Base-by-base conservation (phyloP, 768 basidiomycete genomes). In the Amylocystis lapponica region DNA sequence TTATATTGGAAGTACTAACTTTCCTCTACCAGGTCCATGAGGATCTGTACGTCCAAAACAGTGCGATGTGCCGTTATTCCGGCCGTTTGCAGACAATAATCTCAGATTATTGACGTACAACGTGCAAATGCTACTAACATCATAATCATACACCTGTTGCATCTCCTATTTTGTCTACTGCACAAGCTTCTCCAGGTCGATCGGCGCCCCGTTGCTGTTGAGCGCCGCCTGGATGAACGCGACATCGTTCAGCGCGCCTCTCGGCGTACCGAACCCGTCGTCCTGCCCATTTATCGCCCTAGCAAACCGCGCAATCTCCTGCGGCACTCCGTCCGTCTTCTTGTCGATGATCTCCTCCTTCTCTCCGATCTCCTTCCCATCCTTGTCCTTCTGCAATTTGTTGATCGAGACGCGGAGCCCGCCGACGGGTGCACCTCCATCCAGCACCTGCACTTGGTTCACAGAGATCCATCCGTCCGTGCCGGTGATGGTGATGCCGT, bases 151-250 rank as follows among this genome's bases (percentile, higher is more conserved):
- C n/a, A n/a, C n/a, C n/a, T n/a, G n/a, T n/a, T n/a, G n/a, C n/a
- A n/a, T n/a, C n/a, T n/a, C n/a, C 32, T 33, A 33, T n/a, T n/a
- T 13, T n/a, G 32, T 37, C 37, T 7, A n/a, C n/a, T n/a, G n/a
- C n/a, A 63, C 56, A 1, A 70, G 56, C 49, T 60, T 68, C 40
- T 58, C 56, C 36, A 91, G 63, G 60, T 84, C 76, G 3, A 90
- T 70, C 27, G 74, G 58, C 45, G 66, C 54, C 5, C 86, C 86
- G 16, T 74, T 63, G 51, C 82, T 83, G 27, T 74, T 81, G 66
- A 92, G 65, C 22, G 76, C 77, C 21, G 84, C 88, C 65, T 94
- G 72, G 46, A 94, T 83, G 53, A 90, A 68, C 21, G 83, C 86
- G 22, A 93, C 79, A 58, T 93, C 90, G 48, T 66, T 66, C 48